These are phyloP conservation scores for Aspergillus affinis DNA, from an alignment of 495 filamentous ascomycete genomes.

Conservation along the genomic window DNA sequence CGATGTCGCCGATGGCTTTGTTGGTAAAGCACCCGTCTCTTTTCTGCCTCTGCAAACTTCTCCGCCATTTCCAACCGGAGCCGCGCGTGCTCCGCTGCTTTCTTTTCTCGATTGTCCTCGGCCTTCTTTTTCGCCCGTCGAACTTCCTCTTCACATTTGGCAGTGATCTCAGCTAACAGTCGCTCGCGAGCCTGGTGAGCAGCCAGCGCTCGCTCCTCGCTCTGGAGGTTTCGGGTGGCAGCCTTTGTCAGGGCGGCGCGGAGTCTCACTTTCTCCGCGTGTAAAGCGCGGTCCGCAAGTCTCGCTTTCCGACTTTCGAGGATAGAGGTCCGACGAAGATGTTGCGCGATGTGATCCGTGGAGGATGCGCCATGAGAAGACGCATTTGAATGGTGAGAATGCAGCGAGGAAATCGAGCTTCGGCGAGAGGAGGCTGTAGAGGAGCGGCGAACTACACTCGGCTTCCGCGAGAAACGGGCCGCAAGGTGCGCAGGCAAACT, in stretches of 20 bases:
- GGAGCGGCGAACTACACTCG: constrained; percentile 70
- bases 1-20: constrained; percentile 59
- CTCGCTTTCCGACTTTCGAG: constrained; percentile 91
- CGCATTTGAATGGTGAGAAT: constrained; percentile 68
- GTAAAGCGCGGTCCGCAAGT: constrained; percentile 87
- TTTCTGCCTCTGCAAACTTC: constrained; percentile 84
- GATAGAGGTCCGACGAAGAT: constrained; percentile 87
- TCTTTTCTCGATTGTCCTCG: constrained; percentile 85
- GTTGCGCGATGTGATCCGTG: constrained; percentile 82
- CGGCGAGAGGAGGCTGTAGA: constrained; percentile 85
- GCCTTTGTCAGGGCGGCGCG: constrained; percentile 85
- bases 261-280: constrained; percentile 95
- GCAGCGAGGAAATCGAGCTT: constrained; percentile 83
- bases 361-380: constrained; percentile 65
- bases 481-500: constrained; percentile 81
- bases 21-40: constrained; percentile 58
- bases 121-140: constrained; percentile 90
- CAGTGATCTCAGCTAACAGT: constrained; percentile 88
- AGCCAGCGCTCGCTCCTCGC: constrained; percentile 83
- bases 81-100: constrained; percentile 79
- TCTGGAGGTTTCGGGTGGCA: constrained; percentile 59
- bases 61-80: constrained; percentile 80
- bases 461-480: constrained; percentile 76
- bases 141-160: constrained; percentile 92
- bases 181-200: constrained; percentile 88